Evolutionary conservation across 2,329 filamentous ascomycete genomes (phyloP), one percentile per base, ranked within the genome.

Genomic region (Aspergillus sp.): DNA sequence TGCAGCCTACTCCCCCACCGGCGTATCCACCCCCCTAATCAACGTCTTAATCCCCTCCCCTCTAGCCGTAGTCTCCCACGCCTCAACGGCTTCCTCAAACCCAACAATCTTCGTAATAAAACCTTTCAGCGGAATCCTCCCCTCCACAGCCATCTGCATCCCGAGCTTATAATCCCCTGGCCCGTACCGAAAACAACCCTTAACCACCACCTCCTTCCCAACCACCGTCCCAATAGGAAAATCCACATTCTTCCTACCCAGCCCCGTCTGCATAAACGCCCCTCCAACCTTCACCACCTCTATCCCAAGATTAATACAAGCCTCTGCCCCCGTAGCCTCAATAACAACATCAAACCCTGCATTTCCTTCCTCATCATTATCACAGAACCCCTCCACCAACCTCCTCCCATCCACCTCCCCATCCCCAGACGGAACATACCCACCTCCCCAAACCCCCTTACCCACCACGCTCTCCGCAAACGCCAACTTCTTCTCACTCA

Each of bases 241-340:
- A 59, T 59, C 73, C 63, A 70, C 65, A 71, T 76, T 73, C n/a
- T 76, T 67, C 61, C 75, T 72, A 6, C 71, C 71, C 47, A 81
- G 63, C 0, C 79, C 74, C 41, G 69, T 72, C 60, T 78, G 74
- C 15, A 76, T 69, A 61, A 70, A 73, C 1, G 61, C 61, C 1
- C 75, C 75, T 1, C 72, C 71, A 19, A 65, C 63, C 7, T 70
- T 61, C 9, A 76, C 61, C 9, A 69, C 72, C 67, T 80, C 71
- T 9, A 82, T 66, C 25, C 80, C 81, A 13, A 76, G 79, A 48
- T 80, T 78, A 21, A 81, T 75, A 55, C 80, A 78, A 2, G 73
- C 71, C 15, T 75, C 73, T 0, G 77, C 78, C 3, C 81, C 80
- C 1, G 80, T 76, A 1, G 80, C 77, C 63, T 79, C 70, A 25